These are phyloP conservation scores for Coffea canephora DNA, from an alignment of 257 asterid genomes.

Conservation along the genomic window DNA sequence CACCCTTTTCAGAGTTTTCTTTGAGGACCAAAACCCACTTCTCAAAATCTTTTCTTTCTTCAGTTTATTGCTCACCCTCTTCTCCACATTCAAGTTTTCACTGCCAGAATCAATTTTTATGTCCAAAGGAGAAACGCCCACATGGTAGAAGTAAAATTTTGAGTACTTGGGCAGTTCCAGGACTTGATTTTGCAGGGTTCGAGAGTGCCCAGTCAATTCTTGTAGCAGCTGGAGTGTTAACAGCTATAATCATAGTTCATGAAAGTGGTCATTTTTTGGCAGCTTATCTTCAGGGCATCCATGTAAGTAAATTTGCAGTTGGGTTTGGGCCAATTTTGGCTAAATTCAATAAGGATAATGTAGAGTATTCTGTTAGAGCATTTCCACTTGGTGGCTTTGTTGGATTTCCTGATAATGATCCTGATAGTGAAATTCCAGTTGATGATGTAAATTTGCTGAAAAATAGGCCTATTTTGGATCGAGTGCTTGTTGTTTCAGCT, in stretches of 20 bases:
- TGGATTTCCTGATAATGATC: constrained; percentile 97
- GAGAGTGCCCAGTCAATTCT: constrained; percentile 74
- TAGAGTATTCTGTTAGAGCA: constrained; percentile 90
- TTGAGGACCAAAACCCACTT: constrained; percentile 32
- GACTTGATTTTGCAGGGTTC: constrained; percentile 62
- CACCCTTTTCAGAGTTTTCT: constrained; percentile 43
- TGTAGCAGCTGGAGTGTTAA: constrained; percentile 76
- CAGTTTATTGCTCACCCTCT: constrained; percentile 24
- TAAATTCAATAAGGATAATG: constrained; percentile 70
- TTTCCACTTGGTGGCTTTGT: constrained; percentile 98
- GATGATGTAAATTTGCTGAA: constrained; percentile 82
- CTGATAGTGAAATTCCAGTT: constrained; percentile 84
- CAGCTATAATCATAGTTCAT: constrained; percentile 83
- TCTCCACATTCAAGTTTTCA: constrained; percentile 31
- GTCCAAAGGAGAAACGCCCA: constrained; percentile 22
- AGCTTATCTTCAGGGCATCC: constrained; percentile 91
- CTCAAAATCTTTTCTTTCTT: constrained; percentile 22
- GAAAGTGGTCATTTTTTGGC: constrained; percentile 95
- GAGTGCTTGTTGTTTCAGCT: constrained; percentile 88
- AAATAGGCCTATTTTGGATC: constrained; percentile 80
- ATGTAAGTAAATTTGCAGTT: constrained; percentile 93
- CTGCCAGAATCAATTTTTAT: constrained; percentile 37
- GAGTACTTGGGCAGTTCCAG: constrained; percentile 50
- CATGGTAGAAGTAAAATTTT: constrained; percentile 36
- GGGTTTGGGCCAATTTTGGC: constrained; percentile 98